phyloP scores from a whole-genome alignment of 2,329 filamentous ascomycete genomes.

The Sclerotinia subarctica region DNA sequence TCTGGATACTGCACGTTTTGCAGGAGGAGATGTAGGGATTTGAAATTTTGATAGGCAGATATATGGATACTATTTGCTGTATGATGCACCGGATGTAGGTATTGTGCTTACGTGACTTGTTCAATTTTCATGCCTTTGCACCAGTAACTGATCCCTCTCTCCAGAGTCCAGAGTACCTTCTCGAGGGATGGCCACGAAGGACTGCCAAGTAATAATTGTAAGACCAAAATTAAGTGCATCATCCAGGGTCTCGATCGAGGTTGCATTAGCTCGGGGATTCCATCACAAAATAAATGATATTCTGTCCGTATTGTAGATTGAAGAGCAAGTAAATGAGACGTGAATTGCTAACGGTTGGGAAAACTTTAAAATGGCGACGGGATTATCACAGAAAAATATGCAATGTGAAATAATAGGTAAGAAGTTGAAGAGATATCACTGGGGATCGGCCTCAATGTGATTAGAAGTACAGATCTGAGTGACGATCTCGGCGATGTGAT shows the following conservation, averaged over 20 bases:
- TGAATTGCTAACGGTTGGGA: neutral
- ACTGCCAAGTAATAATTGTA: conserved; percentile 15
- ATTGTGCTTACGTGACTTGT: conserved; percentile 19
- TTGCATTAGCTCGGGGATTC: conserved; percentile 4
- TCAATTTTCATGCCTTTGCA: conserved; percentile 1
- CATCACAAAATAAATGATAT: neutral
- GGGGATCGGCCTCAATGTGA: neutral
- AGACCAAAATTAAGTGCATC: conserved; percentile 1
- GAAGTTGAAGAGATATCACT: neutral
- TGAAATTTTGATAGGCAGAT: conserved; percentile 7
- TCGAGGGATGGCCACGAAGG: conserved; percentile 17
- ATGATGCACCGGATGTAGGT: conserved; percentile 12
- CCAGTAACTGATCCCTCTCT: conserved; percentile 3
- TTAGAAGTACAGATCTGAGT: conserved; percentile 10
- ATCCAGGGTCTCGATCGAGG: conserved; percentile 16
- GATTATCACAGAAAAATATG: neutral
- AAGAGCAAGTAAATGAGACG: neutral
- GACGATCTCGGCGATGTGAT: conserved; percentile 12
- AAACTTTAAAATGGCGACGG: conserved; percentile 6
- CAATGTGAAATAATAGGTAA: neutral
- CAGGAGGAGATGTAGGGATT: conserved; percentile 5
- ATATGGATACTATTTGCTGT: conserved; percentile 7
- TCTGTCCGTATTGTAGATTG: neutral
- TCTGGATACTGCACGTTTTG: conserved; percentile 22
- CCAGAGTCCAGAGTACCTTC: neutral